phyloP scores from a whole-genome alignment of 306 rosid genomes.

The Trifolium pratense region DNA sequence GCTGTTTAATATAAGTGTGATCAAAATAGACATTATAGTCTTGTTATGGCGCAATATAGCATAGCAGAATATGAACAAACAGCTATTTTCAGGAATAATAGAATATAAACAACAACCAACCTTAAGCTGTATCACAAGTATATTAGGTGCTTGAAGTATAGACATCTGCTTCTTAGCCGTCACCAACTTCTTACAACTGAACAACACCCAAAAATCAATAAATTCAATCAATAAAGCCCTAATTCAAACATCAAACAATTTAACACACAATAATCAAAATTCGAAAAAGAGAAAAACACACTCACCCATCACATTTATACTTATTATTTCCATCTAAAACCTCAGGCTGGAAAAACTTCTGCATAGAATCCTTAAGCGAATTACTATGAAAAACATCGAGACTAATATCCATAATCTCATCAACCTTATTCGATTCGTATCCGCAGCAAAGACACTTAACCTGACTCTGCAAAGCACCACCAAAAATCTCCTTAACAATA shows the following conservation, averaged over 20 bases:
- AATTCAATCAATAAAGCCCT: conserved; percentile 25
- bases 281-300: not conserved
- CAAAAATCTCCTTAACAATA: conserved; percentile 88
- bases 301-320: conserved; percentile 95
- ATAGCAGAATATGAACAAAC: not conserved
- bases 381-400: conserved; percentile 93
- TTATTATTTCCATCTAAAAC: conserved; percentile 90
- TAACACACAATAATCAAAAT: not conserved
- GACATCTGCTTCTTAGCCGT: conserved; percentile 96
- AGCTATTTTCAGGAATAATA: not conserved
- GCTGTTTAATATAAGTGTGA: not conserved
- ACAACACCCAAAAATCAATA: conserved; percentile 32
- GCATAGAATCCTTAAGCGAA: conserved; percentile 88
- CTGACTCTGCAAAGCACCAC: conserved; percentile 99
- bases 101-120: conserved; percentile 46
- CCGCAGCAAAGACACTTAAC: conserved; percentile 94
- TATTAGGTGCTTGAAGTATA: conserved; percentile 87
- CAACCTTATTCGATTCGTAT: conserved; percentile 94
- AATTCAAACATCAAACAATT: not conserved
- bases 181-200: conserved; percentile 91
- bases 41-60: not conserved
- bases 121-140: conserved; percentile 94
- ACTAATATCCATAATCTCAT: conserved; percentile 98
- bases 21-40: not conserved
- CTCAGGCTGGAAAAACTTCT: conserved; percentile 90